phyloP scores from a whole-genome alignment of 2,329 filamentous ascomycete species.

The Tolypocladium capitatum region DNA sequence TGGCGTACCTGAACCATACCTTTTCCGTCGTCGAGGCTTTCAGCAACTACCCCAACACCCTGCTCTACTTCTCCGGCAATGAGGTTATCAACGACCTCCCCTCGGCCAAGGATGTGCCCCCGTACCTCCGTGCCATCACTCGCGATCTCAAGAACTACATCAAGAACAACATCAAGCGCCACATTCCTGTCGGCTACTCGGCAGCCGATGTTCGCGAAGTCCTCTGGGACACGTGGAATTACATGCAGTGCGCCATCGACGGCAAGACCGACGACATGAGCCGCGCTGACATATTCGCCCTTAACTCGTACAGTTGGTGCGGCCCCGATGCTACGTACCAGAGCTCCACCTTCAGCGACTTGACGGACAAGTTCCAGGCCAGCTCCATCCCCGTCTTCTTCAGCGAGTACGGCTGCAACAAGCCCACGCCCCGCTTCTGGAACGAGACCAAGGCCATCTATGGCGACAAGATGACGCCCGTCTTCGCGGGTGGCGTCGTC shows the following conservation, averaged over 20 bases:
- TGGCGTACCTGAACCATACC: constrained; percentile 48
- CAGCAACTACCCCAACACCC: constrained; percentile 52
- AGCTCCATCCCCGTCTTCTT: constrained; percentile 67
- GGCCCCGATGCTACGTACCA: constrained; percentile 45
- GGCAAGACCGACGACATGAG: constrained; percentile 45
- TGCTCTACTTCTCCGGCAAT: constrained; percentile 68
- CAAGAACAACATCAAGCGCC: constrained; percentile 52
- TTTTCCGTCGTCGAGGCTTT: constrained; percentile 56
- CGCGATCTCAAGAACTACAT: constrained; percentile 75
- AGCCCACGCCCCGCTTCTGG: constrained; percentile 56
- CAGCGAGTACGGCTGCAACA: constrained; percentile 72
- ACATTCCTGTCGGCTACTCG: constrained; percentile 67
- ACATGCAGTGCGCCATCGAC: constrained; percentile 53
- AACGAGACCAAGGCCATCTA: constrained; percentile 66
- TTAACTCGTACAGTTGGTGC: constrained; percentile 65
- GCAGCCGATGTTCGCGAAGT: constrained; percentile 65
- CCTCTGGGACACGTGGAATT: constrained; percentile 63
- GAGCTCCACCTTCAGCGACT: constrained; percentile 46
- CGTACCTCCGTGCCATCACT: constrained; percentile 62
- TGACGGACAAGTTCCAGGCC: constrained; percentile 52
- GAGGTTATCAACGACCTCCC: constrained; percentile 59
- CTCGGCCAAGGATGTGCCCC: constrained; percentile 47
- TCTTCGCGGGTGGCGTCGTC: constrained; percentile 64
- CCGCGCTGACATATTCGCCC: constrained; percentile 60
- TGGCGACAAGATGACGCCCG: constrained; percentile 50